These are phyloP conservation scores for Isatis lusitanica DNA, from an alignment of 441 rosid genomes.

Conservation along the genomic window DNA sequence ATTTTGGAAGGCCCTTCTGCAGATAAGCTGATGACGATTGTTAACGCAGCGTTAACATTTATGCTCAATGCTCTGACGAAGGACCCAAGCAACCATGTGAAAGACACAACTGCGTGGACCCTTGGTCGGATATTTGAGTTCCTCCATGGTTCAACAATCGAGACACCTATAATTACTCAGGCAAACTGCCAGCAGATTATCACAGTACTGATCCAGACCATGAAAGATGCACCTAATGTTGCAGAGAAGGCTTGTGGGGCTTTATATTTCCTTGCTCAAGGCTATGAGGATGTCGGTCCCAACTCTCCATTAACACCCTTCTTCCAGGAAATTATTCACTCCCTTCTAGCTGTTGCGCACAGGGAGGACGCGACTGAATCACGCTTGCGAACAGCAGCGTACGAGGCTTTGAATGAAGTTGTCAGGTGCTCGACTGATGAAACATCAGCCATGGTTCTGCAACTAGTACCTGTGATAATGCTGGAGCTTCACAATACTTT, in stretches of 20 bases:
- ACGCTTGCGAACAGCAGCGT: conserved; percentile 67
- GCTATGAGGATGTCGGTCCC: conserved; percentile 57
- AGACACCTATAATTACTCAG: conserved; percentile 55
- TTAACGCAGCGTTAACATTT: conserved; percentile 61
- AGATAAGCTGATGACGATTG: conserved; percentile 58
- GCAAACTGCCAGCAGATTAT: conserved; percentile 71
- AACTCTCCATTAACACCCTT: conserved; percentile 58
- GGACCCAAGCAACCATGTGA: conserved; percentile 72
- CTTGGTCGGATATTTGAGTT: conserved; percentile 77
- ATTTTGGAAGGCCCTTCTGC: conserved; percentile 76
- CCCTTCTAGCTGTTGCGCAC: conserved; percentile 62
- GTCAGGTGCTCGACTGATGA: conserved; percentile 77
- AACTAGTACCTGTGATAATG: conserved; percentile 61
- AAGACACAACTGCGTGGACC: conserved; percentile 79
- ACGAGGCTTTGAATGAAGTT: conserved; percentile 71
- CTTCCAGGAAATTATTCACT: conserved; percentile 63
- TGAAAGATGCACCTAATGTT: conserved; percentile 73
- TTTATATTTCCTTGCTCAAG: conserved; percentile 70
- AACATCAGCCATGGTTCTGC: conserved; percentile 63
- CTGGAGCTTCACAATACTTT: conserved; percentile 71
- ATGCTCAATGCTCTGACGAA: conserved; percentile 69
- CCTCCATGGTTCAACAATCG: conserved; percentile 61
- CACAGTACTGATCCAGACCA: conserved; percentile 63
- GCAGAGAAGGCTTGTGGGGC: conserved; percentile 82
- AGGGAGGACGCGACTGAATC: conserved; percentile 75